These are phyloP conservation scores for Rusavskia elegans DNA, from an alignment of 495 filamentous ascomycete genomes.

Conservation along the genomic window DNA sequence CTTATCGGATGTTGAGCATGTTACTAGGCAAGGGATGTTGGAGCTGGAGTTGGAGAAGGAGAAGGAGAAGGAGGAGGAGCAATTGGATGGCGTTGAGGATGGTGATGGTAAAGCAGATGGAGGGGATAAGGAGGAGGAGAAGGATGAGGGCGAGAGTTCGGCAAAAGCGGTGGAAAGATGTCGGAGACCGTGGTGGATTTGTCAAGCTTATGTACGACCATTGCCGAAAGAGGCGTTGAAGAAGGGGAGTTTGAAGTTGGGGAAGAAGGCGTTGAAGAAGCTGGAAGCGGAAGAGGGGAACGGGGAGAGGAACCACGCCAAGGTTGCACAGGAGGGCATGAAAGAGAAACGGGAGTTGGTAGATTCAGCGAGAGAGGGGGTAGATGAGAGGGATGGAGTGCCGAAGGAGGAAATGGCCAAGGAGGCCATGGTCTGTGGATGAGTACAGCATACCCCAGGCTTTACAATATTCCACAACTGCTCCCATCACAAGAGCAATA, in stretches of 20 bases:
- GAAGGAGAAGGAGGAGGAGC: conserved; percentile 1
- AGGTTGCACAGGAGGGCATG: neutral
- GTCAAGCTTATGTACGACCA: conserved; percentile 78
- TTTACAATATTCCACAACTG: no score
- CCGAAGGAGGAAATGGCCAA: conserved; percentile 19
- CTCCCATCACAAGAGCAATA: no score
- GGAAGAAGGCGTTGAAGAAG: conserved; percentile 35
- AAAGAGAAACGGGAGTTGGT: neutral
- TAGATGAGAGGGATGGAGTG: conserved; percentile 12
- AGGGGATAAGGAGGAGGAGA: conserved; percentile 10
- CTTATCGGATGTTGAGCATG: conserved; percentile 47
- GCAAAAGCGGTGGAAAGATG: conserved; percentile 51
- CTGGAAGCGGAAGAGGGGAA: conserved; percentile 16
- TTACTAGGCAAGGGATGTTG: conserved; percentile 52
- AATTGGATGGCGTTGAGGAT: no score
- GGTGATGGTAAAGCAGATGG: conserved; percentile 1
- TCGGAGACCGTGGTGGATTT: conserved; percentile 77
- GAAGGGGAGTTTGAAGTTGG: conserved; percentile 57
- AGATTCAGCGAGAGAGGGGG: conserved; percentile 8
- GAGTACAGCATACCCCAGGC: neutral
- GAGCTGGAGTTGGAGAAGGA: conserved; percentile 41
- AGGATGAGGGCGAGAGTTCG: conserved; percentile 34
- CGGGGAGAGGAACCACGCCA: conserved; percentile 13
- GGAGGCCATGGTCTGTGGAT: conserved; percentile 29
- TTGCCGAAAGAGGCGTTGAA: conserved; percentile 76